phyloP scores from a whole-genome alignment of 2,329 filamentous ascomycete genomes.

The Aspergillaceae sp. region DNA sequence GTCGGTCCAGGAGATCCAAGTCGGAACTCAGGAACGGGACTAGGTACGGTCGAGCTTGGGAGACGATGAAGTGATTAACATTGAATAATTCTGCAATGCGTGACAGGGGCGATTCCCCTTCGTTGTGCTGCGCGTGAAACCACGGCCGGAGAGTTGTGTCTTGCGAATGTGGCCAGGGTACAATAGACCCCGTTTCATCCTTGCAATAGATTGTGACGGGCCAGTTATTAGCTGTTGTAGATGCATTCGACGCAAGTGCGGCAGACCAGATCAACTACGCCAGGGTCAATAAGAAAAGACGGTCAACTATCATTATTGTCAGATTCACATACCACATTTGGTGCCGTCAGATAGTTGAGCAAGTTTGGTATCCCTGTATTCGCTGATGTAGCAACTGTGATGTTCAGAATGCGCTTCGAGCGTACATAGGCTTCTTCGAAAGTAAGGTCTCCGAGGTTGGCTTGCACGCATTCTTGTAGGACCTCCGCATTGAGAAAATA shows the following conservation, averaged over 20 bases:
- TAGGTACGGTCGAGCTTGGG: conserved; percentile 81
- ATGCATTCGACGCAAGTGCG: conserved; percentile 34
- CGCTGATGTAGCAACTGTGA: conserved; percentile 71
- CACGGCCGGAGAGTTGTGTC: conserved; percentile 60
- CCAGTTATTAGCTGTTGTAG: conserved; percentile 55
- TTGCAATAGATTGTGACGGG: conserved; percentile 67
- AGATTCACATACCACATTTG: conserved; percentile 65
- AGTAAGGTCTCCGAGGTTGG: conserved; percentile 79
- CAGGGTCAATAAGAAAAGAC: conserved; percentile 3
- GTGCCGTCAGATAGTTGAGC: conserved; percentile 85
- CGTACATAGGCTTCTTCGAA: conserved; percentile 86
- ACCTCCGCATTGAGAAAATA: conserved; percentile 77
- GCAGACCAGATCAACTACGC: conserved; percentile 51
- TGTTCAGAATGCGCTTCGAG: conserved; percentile 82
- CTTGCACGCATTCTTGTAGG: conserved; percentile 72
- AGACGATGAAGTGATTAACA: conserved; percentile 91
- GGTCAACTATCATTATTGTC: background rate
- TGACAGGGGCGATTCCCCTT: conserved; percentile 59
- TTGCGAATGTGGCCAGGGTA: conserved; percentile 59
- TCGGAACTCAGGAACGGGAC: conserved; percentile 77
- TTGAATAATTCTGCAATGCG: conserved; percentile 79
- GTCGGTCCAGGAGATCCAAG: conserved; percentile 61
- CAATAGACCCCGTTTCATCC: conserved; percentile 61
- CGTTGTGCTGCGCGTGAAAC: conserved; percentile 56
- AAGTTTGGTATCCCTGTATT: conserved; percentile 71